Evolutionary conservation across 1,284 basidiomycete genomes (phyloP).

Genomic region (Apiotrichum gamsii): DNA sequence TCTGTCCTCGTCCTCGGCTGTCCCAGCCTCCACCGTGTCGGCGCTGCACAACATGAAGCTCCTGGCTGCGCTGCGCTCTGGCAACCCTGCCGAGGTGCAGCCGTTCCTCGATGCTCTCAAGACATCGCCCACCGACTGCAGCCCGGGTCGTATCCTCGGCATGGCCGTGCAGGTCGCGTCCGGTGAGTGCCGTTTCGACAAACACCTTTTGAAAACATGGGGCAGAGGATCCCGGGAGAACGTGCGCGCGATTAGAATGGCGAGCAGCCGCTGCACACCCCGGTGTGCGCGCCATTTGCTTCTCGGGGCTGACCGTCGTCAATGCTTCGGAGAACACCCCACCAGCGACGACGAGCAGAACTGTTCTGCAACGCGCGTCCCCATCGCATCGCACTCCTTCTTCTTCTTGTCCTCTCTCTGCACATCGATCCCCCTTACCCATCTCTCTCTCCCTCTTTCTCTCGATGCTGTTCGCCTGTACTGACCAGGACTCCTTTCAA

Average conservation of each 20-base stretch:
- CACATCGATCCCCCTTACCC: too few species aligned
- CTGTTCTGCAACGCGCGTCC: background rate
- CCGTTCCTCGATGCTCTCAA: constrained; percentile 75
- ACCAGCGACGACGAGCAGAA: background rate
- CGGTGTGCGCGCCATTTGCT: too few species aligned
- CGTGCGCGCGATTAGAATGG: too few species aligned
- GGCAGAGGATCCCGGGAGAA: too few species aligned
- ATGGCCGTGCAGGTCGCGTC: constrained; percentile 79
- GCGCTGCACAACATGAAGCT: constrained; percentile 67
- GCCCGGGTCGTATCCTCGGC: constrained; percentile 69
- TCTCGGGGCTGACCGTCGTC: too few species aligned
- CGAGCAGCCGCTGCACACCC: too few species aligned
- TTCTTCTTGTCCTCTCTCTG: background rate
- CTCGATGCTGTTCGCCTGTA: too few species aligned
- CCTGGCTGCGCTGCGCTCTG: constrained; percentile 67
- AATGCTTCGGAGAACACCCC: too few species aligned
- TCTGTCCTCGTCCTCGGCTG: too few species aligned
- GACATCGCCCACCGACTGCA: constrained; percentile 49
- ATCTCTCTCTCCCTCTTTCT: too few species aligned
- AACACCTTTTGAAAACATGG: too few species aligned
- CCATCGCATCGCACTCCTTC: background rate
- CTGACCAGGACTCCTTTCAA: constrained; percentile 1
- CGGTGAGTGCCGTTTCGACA: constrained; percentile 52
- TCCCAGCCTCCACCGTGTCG: background rate
- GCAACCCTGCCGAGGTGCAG: constrained; percentile 70